Evolutionary conservation across 495 filamentous ascomycete genomes (phyloP).

Genomic region (Tetracladium setigerum): DNA sequence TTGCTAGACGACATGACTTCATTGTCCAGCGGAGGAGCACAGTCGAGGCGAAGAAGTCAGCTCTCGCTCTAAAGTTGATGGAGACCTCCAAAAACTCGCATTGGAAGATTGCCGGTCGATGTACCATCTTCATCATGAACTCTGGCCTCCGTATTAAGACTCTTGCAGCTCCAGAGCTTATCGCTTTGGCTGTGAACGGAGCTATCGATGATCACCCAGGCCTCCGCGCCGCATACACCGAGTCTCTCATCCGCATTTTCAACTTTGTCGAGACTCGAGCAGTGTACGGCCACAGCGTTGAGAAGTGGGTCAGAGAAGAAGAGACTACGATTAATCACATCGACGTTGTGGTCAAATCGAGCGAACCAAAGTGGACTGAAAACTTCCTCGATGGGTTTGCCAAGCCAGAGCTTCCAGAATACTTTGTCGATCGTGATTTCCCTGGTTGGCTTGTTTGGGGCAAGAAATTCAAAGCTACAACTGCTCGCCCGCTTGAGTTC

Average conservation of each 20-base stretch:
- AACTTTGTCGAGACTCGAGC: slow-evolving; percentile 78
- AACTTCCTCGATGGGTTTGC: slow-evolving; percentile 73
- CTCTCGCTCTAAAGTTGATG: slow-evolving; percentile 73
- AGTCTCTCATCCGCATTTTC: slow-evolving; percentile 73
- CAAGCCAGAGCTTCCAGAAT: slow-evolving; percentile 64
- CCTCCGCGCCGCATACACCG: slow-evolving; percentile 70
- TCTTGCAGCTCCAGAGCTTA: slow-evolving; percentile 69
- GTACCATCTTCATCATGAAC: slow-evolving; percentile 80
- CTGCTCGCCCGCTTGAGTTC: slow-evolving; percentile 58
- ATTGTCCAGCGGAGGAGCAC: slow-evolving; percentile 64
- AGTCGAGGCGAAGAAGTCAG: slow-evolving; percentile 77
- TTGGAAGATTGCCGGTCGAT: slow-evolving; percentile 91
- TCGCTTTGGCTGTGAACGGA: slow-evolving; percentile 77
- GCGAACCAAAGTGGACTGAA: slow-evolving; percentile 71
- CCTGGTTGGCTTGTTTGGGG: slow-evolving; percentile 98
- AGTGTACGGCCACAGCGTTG: slow-evolving; percentile 75
- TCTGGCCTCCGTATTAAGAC: slow-evolving; percentile 83
- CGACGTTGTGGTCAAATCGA: slow-evolving; percentile 56
- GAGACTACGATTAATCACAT: slow-evolving; percentile 70
- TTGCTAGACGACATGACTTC: slow-evolving; percentile 57
- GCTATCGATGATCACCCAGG: slow-evolving; percentile 87
- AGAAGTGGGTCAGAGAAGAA: slow-evolving; percentile 72
- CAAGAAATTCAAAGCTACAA: slow-evolving; percentile 70
- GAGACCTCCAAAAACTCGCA: slow-evolving; percentile 70
- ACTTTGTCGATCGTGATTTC: slow-evolving; percentile 85